Evolutionary conservation across 176 grass and related monocot genomes (phyloP).

Genomic region (Eleusine indica): DNA sequence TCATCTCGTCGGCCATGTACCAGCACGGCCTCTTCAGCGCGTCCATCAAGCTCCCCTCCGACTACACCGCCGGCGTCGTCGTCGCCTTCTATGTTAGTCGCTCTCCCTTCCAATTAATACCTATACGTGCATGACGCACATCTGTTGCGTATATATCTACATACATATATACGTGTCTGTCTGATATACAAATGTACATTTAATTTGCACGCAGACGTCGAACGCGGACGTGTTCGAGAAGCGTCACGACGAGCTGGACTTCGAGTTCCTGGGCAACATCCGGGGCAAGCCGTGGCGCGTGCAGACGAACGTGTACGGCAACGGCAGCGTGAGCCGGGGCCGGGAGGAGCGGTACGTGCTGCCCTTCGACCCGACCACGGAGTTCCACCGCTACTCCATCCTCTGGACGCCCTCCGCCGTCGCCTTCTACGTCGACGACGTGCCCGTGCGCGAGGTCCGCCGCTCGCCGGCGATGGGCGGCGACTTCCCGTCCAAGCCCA

Average conservation of each 20-base stretch:
- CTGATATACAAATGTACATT: background rate
- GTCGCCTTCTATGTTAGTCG: conserved; percentile 84
- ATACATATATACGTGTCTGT: background rate
- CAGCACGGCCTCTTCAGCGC: conserved; percentile 87
- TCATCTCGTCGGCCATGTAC: conserved; percentile 87
- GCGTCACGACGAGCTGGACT: conserved; percentile 87
- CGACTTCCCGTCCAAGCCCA: conserved; percentile 89
- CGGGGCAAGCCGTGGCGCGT: conserved; percentile 74
- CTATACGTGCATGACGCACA: background rate
- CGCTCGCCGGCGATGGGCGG: conserved; percentile 43
- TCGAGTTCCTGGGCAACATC: conserved; percentile 92
- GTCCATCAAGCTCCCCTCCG: conserved; percentile 87
- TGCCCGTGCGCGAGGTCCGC: conserved; percentile 68
- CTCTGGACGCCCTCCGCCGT: conserved; percentile 55
- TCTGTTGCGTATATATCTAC: background rate
- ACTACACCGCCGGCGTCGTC: conserved; percentile 89
- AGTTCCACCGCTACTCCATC: conserved; percentile 96
- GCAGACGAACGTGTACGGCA: conserved; percentile 92
- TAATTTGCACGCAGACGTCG: conserved; percentile 41
- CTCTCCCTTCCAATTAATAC: background rate
- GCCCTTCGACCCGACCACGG: conserved; percentile 80
- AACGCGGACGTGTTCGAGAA: conserved; percentile 86
- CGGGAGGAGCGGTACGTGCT: conserved; percentile 84
- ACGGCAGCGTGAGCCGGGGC: conserved; percentile 72
- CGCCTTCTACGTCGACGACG: conserved; percentile 78